These are phyloP conservation scores for Henningerozyma blattae DNA, from an alignment of 805 yeast species.

Conservation along the genomic window DNA sequence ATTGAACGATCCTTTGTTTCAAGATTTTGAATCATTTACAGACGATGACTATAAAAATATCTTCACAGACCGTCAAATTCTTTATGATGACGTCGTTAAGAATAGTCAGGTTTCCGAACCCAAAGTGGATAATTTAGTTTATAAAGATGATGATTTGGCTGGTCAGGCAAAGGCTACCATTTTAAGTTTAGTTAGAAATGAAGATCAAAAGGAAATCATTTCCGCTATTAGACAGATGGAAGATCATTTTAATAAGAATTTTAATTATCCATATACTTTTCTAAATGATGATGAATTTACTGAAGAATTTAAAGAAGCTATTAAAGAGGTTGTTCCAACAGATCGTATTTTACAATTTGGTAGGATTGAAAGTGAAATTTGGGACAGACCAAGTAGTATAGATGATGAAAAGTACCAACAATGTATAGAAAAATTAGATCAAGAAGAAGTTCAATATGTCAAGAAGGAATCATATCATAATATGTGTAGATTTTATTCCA, in stretches of 20 bases:
- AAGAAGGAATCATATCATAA: conserved; percentile 55
- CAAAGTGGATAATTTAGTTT: conserved; percentile 26
- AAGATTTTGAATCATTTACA: neutral
- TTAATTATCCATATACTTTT: conserved; percentile 71
- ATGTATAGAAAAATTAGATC: conserved; percentile 30
- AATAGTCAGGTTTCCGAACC: conserved; percentile 39
- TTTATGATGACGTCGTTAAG: conserved; percentile 27
- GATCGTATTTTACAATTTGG: conserved; percentile 37
- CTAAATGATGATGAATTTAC: conserved; percentile 60
- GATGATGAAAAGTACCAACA: conserved; percentile 32
- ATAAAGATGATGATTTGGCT: conserved; percentile 16
- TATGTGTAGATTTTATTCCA: conserved; percentile 75
- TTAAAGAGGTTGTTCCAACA: conserved; percentile 29
- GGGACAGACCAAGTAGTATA: conserved; percentile 51
- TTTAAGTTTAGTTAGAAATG: conserved; percentile 57
- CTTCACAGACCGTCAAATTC: neutral
- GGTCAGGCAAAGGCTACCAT: conserved; percentile 63
- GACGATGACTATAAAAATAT: neutral
- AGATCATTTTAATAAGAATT: conserved; percentile 51
- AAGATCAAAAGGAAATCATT: conserved; percentile 39
- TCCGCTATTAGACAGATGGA: conserved; percentile 52
- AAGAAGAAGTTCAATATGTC: conserved; percentile 48
- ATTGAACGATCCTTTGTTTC: neutral
- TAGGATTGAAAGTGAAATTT: conserved; percentile 29
- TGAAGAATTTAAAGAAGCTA: conserved; percentile 37